Evolutionary conservation across 805 yeast genomes (phyloP).

Genomic region (Yarrowia porcina): DNA sequence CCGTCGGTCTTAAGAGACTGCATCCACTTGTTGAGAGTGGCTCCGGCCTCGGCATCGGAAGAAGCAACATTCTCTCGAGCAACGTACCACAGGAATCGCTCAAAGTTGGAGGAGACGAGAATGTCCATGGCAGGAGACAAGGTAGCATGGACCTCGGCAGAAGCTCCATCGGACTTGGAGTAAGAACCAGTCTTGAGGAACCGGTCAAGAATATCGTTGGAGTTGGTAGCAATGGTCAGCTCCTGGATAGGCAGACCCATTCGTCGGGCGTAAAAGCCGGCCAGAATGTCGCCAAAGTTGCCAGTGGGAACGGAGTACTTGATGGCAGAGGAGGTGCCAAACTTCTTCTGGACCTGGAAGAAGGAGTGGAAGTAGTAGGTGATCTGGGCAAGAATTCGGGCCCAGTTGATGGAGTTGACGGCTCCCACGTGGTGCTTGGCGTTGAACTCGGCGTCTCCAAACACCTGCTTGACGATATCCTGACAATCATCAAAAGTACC

Average conservation of each 20-base stretch:
- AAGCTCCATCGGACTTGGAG: slow-evolving; percentile 54
- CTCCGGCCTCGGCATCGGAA: slow-evolving; percentile 69
- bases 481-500: slow-evolving; percentile 99
- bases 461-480: slow-evolving; percentile 88
- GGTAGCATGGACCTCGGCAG: slow-evolving; percentile 75
- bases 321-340: slow-evolving; percentile 44
- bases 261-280: slow-evolving; percentile 89
- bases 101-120: slow-evolving; percentile 90
- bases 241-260: slow-evolving; percentile 93
- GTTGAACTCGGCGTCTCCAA: slow-evolving; percentile 87
- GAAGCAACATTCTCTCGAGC: slow-evolving; percentile 65
- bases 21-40: slow-evolving; percentile 72
- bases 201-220: slow-evolving; percentile 91
- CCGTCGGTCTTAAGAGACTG: slow-evolving; percentile 69
- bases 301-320: slow-evolving; percentile 96
- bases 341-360: slow-evolving; percentile 55
- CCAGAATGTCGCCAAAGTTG: slow-evolving; percentile 96
- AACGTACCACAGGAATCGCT: slow-evolving; percentile 92
- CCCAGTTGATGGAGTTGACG: slow-evolving; percentile 98
- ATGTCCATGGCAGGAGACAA: slow-evolving; percentile 99
- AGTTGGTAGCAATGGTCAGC: slow-evolving; percentile 91
- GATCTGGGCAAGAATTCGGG: slow-evolving; percentile 95
- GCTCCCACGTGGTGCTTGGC: slow-evolving; percentile 92
- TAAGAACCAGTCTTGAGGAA: slow-evolving; percentile 84
- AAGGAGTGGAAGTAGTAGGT: slow-evolving; percentile 93